phyloP scores from a whole-genome alignment of 805 yeast genomes.

The Cyberlindnera amylophila region DNA sequence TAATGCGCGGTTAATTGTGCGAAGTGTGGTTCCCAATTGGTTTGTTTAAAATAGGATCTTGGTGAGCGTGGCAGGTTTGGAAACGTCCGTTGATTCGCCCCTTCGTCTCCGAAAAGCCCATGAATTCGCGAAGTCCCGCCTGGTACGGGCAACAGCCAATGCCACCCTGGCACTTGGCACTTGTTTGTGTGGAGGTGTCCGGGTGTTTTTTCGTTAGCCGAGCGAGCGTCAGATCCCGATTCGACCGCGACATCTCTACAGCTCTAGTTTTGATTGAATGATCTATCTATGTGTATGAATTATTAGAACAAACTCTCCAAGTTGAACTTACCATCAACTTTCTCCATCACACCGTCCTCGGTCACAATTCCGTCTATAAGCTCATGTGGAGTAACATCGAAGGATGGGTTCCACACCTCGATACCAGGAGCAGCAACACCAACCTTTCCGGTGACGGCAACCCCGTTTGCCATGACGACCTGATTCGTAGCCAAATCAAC shows the following conservation, averaged over 20 bases:
- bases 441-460: slow-evolving; percentile 45
- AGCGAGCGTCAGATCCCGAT: no score
- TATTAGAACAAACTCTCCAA: slow-evolving; percentile 27
- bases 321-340: slow-evolving; percentile 51
- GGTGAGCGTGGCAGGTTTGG: not conserved
- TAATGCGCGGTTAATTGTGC: not conserved
- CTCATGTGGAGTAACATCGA: slow-evolving; percentile 85
- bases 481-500: slow-evolving; percentile 33
- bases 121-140: not conserved
- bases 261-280: not conserved
- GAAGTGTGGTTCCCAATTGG: slow-evolving; percentile 1
- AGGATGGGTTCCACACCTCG: slow-evolving; percentile 93
- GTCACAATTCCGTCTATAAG: slow-evolving; percentile 88
- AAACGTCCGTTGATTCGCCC: slow-evolving; percentile 13
- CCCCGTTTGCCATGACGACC: slow-evolving; percentile 22
- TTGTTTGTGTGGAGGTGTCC: slow-evolving; percentile 3
- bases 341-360: slow-evolving; percentile 59
- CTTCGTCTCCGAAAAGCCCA: slow-evolving; percentile 15
- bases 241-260: no score
- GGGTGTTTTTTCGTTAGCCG: no score
- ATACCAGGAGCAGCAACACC: slow-evolving; percentile 84
- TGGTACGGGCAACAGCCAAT: slow-evolving; percentile 4
- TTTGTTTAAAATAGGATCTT: not conserved
- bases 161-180: slow-evolving; percentile 6
- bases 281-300: not conserved